Evolutionary conservation across 75 land plant species (phyloP).

Genomic region (Cunninghamia lanceolata): DNA sequence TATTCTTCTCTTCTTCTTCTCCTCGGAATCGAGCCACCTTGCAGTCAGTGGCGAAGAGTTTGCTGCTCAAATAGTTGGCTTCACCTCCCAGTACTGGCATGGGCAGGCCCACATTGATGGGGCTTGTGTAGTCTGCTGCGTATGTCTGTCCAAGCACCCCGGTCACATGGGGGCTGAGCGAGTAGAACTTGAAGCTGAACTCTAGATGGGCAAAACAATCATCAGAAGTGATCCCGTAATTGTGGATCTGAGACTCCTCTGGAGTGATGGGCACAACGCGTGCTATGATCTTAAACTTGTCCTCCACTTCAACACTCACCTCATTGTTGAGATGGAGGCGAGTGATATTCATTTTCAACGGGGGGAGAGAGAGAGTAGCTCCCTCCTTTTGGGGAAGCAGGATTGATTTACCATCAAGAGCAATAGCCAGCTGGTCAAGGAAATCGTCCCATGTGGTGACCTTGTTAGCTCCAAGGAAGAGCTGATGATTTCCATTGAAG

Average conservation of each 20-base stretch:
- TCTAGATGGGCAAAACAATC: no score
- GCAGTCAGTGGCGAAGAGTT: no score
- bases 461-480: conserved; percentile 18
- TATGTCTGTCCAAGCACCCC: conserved; percentile 86
- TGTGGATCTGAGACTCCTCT: conserved; percentile 26
- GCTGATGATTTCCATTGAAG: conserved; percentile 16
- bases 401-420: conserved; percentile 3
- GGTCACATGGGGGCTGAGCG: conserved; percentile 37
- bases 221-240: conserved; percentile 15
- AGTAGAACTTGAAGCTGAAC: conserved; percentile 52
- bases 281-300: no score
- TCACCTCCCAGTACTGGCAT: no score
- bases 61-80: no score
- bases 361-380: background rate
- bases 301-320: no score
- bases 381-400: conserved; percentile 7
- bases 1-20: no score
- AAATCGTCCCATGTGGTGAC: conserved; percentile 16
- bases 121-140: no score
- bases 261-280: conserved; percentile 22
- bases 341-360: conserved; percentile 12
- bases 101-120: no score
- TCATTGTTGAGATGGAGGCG: no score
- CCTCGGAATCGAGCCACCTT: no score
- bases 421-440: conserved; percentile 14